These are phyloP conservation scores for Hanseniaspora pseudoguilliermondii DNA, from an alignment of 805 yeast genomes.

Conservation along the genomic window DNA sequence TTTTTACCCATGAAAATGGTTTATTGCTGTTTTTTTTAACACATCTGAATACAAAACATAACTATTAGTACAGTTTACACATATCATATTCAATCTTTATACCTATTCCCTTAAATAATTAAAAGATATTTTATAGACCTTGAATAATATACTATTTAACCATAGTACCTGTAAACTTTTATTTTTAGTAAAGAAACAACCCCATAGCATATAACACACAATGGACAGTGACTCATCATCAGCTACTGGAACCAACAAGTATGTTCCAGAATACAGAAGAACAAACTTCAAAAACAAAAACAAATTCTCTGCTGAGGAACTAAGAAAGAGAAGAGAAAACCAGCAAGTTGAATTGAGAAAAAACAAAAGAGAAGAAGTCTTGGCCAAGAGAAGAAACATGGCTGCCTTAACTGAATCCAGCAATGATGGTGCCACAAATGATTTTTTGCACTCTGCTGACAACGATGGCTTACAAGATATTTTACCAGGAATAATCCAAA, in stretches of 20 bases:
- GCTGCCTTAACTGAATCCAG: conserved; percentile 29
- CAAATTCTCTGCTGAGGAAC: conserved; percentile 86
- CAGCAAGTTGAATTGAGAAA: conserved; percentile 94
- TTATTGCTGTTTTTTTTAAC: no score
- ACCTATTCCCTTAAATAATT: no score
- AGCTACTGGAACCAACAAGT: conserved; percentile 48
- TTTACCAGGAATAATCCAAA: conserved; percentile 74
- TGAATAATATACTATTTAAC: no score
- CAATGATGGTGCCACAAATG: conserved; percentile 40
- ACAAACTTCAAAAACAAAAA: conserved; percentile 91
- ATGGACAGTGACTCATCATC: conserved; percentile 52
- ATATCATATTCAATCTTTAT: no score
- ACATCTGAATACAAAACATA: no score
- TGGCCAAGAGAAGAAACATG: conserved; percentile 85
- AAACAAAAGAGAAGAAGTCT: conserved; percentile 88
- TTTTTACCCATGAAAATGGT: no score
- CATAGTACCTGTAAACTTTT: neutral
- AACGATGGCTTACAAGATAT: conserved; percentile 38
- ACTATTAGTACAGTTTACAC: no score
- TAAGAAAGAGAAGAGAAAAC: conserved; percentile 94
- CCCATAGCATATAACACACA: neutral
- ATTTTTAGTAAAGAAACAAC: neutral
- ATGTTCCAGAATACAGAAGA: conserved; percentile 94
- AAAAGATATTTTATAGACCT: no score
- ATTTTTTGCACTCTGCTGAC: conserved; percentile 20